A percentile compares a stretch with the other conserved stretches of the same genome.
phyloP scores from a whole-genome alignment of 2,329 filamentous ascomycete species.

The Trichoderma brevicompactum region DNA sequence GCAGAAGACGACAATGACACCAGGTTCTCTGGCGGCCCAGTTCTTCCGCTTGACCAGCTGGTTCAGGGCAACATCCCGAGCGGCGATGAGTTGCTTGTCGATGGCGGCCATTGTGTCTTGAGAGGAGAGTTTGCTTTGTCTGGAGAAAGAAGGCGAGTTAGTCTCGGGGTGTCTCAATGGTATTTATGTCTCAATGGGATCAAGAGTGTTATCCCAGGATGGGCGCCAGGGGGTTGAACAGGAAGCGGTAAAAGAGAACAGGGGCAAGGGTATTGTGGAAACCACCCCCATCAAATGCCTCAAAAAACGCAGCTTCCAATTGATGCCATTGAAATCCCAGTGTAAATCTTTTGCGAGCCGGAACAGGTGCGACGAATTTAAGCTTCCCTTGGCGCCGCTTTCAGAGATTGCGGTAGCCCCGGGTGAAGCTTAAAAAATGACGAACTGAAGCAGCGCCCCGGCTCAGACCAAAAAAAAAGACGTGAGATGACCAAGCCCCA shows the following conservation, averaged over 20 bases:
- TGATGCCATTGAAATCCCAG: slow-evolving; percentile 1
- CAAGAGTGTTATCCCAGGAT: background rate
- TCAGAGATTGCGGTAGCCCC: slow-evolving; percentile 3
- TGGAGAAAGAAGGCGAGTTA: background rate
- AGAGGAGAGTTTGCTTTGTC: slow-evolving; percentile 29
- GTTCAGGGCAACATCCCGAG: slow-evolving; percentile 45
- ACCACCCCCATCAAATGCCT: slow-evolving; percentile 21
- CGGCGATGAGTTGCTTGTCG: slow-evolving; percentile 40
- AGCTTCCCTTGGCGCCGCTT: background rate
- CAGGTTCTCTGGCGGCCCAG: slow-evolving; percentile 46
- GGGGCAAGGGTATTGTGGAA: slow-evolving; percentile 6
- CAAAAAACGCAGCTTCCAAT: slow-evolving; percentile 16
- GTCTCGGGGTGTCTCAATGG: slow-evolving; percentile 22
- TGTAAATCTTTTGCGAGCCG: background rate
- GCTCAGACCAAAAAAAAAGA: background rate
- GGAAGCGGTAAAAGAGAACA: slow-evolving; percentile 12
- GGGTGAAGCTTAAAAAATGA: slow-evolving; percentile 12
- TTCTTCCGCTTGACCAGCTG: slow-evolving; percentile 50
- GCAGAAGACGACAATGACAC: slow-evolving; percentile 51
- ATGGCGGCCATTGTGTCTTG: slow-evolving; percentile 49
- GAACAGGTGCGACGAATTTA: slow-evolving; percentile 1
- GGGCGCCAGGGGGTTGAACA: background rate
- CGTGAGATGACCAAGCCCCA: background rate
- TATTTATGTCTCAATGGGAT: slow-evolving; percentile 21
- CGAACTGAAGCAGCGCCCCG: slow-evolving; percentile 12